Conservation (phyloP, 208 protist species). For the Angomonas ambiguus region DNA sequence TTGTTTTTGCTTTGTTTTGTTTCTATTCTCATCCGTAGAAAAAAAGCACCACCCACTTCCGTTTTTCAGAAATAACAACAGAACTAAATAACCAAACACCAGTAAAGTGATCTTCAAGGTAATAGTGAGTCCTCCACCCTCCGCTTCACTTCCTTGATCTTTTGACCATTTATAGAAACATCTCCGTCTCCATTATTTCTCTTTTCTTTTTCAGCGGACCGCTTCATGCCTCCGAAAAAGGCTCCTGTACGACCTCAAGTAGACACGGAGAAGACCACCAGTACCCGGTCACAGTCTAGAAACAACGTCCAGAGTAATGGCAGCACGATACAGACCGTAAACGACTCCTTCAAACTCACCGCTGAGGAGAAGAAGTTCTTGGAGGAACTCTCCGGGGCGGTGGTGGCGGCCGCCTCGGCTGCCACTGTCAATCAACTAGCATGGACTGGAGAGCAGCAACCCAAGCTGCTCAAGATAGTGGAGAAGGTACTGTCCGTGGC, state of each 20-base stretch:
- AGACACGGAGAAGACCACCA: background rate
- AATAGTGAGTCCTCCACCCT: too few relatives aligned
- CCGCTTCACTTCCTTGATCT: too few relatives aligned
- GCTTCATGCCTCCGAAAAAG: conserved; percentile 4
- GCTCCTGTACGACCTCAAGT: background rate
- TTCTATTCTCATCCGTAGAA: too few relatives aligned
- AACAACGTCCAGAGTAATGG: background rate
- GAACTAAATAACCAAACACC: too few relatives aligned
- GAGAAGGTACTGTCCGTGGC: conserved; percentile 49
- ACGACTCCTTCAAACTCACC: conserved; percentile 19
- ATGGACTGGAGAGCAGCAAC: conserved; percentile 15
- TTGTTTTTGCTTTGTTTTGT: too few relatives aligned
- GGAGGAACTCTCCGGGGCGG: background rate
- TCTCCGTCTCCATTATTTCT: too few relatives aligned
- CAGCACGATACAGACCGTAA: background rate
- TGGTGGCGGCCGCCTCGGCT: background rate
- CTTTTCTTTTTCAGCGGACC: background rate
- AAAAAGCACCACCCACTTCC: too few relatives aligned
- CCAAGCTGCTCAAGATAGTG: conserved; percentile 22
- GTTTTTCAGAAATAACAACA: too few relatives aligned
- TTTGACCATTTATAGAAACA: too few relatives aligned
- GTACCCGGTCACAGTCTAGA: conserved; percentile 7
- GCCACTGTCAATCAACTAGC: background rate
- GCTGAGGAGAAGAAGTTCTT: conserved; percentile 34
- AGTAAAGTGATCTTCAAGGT: too few relatives aligned